Evolutionary conservation across 2,329 filamentous ascomycete species (phyloP).

Genomic region (Pyrenochaeta sp.): DNA sequence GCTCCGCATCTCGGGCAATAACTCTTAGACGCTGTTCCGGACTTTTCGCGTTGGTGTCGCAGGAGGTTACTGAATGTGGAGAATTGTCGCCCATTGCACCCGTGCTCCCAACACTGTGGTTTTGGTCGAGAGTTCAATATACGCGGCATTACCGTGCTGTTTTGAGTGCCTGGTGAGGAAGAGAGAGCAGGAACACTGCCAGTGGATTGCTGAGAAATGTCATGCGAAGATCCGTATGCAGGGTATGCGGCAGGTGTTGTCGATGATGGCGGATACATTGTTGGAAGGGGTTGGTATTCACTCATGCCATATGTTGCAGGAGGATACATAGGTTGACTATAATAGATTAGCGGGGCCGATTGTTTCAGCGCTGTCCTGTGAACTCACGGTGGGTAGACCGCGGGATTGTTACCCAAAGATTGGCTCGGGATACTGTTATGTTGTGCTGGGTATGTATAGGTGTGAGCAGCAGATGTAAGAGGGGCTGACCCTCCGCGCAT

Average conservation of each 20-base stretch:
- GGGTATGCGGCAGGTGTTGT: constrained; percentile 43
- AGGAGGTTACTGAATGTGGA: constrained; percentile 96
- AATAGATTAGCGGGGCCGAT: constrained; percentile 13
- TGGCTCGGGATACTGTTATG: constrained; percentile 42
- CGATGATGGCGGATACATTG: constrained; percentile 48
- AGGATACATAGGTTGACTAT: constrained; percentile 44
- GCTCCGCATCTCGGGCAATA: constrained; percentile 90
- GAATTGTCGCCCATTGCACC: constrained; percentile 94
- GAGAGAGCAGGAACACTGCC: constrained; percentile 35
- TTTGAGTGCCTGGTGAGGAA: constrained; percentile 36
- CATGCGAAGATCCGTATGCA: constrained; percentile 40
- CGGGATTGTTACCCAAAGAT: constrained; percentile 37
- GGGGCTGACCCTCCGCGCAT: constrained; percentile 41
- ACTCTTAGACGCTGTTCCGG: constrained; percentile 86
- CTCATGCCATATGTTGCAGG: constrained; percentile 44
- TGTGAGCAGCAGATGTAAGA: constrained; percentile 35
- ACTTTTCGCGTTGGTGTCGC: constrained; percentile 92
- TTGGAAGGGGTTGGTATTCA: constrained; percentile 46
- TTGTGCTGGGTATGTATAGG: constrained; percentile 44
- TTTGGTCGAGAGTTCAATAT: constrained; percentile 84
- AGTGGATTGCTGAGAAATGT: constrained; percentile 26
- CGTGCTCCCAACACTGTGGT: constrained; percentile 96
- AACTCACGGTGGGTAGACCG: constrained; percentile 45
- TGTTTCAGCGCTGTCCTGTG: constrained; percentile 2
- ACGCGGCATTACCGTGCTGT: constrained; percentile 53